These are phyloP conservation scores for Coemansia sp. DNA, from an alignment of 192 early-diverging fungal genomes.

Conservation along the genomic window DNA sequence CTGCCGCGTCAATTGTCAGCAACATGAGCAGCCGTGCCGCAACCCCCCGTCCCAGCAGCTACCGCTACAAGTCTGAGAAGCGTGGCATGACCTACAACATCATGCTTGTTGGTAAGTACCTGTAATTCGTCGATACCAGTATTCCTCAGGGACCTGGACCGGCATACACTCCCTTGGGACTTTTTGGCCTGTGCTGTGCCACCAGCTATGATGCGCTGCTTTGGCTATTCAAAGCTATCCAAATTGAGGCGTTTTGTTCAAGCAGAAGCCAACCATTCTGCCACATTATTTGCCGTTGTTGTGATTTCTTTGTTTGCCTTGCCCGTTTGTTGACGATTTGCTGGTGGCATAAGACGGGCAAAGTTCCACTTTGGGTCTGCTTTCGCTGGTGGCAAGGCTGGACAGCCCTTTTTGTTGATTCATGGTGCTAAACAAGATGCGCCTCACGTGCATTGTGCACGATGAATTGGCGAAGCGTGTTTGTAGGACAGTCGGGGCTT, in stretches of 20 bases:
- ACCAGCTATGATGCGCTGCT: too few relatives aligned
- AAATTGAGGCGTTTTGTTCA: neutral
- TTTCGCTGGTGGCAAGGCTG: too few relatives aligned
- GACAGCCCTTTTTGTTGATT: too few relatives aligned
- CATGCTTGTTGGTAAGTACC: slow-evolving; percentile 84
- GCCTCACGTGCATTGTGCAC: neutral
- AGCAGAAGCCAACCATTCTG: neutral
- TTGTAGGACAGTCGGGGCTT: slow-evolving; percentile 65
- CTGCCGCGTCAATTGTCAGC: slow-evolving; percentile 54
- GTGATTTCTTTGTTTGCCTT: neutral
- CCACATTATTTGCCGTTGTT: neutral
- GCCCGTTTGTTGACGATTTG: neutral
- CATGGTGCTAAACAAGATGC: neutral
- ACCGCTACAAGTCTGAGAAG: slow-evolving; percentile 90
- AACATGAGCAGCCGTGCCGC: slow-evolving; percentile 46
- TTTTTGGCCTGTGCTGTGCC: too few relatives aligned
- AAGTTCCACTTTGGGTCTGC: too few relatives aligned
- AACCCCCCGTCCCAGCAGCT: slow-evolving; percentile 56
- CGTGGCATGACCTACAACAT: slow-evolving; percentile 96
- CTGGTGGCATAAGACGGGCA: too few relatives aligned
- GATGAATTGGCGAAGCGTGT: slow-evolving; percentile 14
- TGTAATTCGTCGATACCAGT: neutral
- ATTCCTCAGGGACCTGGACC: too few relatives aligned
- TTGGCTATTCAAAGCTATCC: neutral
- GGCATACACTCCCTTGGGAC: too few relatives aligned